Percentiles rank a stretch among this genome's conserved stretches.
Evolutionary conservation across 352 stramenopile genomes (phyloP).

Genomic region (Globisporangium viniferum): DNA sequence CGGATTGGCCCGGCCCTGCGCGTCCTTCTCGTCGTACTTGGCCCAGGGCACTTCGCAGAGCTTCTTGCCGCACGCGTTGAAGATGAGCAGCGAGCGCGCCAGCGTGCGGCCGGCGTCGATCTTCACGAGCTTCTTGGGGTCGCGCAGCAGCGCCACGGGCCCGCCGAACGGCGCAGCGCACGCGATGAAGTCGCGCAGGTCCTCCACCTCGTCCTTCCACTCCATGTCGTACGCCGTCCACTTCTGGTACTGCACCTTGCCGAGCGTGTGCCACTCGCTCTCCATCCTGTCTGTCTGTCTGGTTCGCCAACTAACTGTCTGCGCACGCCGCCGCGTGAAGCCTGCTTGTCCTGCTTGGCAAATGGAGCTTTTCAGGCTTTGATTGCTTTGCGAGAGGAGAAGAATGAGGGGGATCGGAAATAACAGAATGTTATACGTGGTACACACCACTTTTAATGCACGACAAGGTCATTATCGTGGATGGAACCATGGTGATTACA

Average conservation of each 20-base stretch:
- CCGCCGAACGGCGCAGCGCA: conserved; percentile 64
- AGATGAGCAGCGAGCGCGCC: conserved; percentile 60
- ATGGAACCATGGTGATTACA: too few species aligned
- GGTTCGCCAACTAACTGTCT: not conserved
- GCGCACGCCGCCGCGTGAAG: not conserved
- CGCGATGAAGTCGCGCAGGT: conserved; percentile 68
- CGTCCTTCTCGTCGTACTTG: conserved; percentile 65
- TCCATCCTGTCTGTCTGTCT: conserved; percentile 32
- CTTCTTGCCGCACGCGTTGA: conserved; percentile 69
- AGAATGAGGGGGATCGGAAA: not conserved
- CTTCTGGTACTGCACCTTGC: conserved; percentile 87
- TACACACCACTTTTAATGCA: too few species aligned
- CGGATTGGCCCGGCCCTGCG: conserved; percentile 32
- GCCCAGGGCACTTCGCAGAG: conserved; percentile 61
- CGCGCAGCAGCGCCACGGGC: conserved; percentile 65
- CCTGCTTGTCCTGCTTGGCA: not conserved
- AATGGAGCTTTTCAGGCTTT: not conserved
- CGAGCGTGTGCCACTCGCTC: conserved; percentile 81
- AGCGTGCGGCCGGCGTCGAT: conserved; percentile 49
- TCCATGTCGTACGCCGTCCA: conserved; percentile 70
- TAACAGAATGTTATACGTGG: too few species aligned
- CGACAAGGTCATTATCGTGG: too few species aligned
- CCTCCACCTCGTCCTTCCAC: conserved; percentile 52
- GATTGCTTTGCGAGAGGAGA: not conserved
- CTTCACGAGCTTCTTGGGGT: conserved; percentile 75